These are phyloP conservation scores for Pseudonitzschia delicatissima DNA, from an alignment of 108 stramenopile species.

Conservation along the genomic window DNA sequence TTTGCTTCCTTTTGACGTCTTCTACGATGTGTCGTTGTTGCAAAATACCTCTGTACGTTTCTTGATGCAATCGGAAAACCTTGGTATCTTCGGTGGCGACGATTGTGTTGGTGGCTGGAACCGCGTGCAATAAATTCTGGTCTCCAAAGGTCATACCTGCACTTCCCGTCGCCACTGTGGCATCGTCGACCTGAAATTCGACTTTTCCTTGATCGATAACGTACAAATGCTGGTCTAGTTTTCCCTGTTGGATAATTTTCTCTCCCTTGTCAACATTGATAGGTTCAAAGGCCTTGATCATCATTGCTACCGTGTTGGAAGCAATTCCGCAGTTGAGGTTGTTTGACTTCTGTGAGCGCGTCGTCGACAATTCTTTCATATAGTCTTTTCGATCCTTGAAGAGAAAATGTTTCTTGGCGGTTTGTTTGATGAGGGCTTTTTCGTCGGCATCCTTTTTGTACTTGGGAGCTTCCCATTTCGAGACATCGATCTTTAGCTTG, in stretches of 20 bases:
- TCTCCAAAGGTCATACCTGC: conserved; percentile 72
- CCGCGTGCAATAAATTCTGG: no score
- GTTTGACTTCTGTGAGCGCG: no score
- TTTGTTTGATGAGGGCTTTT: conserved; percentile 16
- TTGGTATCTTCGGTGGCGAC: no score
- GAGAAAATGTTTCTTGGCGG: conserved; percentile 26
- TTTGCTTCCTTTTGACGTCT: conserved; percentile 1
- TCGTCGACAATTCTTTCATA: no score
- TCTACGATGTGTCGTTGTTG: no score
- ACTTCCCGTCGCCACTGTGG: conserved; percentile 51
- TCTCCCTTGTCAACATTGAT: conserved; percentile 33
- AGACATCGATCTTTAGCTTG: conserved; percentile 18
- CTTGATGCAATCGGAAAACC: conserved; percentile 8
- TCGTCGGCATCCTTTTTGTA: conserved; percentile 15
- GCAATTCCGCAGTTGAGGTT: no score
- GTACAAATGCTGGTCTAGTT: conserved; percentile 73
- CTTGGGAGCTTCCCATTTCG: conserved; percentile 13
- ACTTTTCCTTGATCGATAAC: conserved; percentile 70
- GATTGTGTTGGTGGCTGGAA: no score
- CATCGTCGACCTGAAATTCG: conserved; percentile 54
- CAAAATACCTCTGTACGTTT: conserved; percentile 18
- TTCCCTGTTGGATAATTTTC: conserved; percentile 70
- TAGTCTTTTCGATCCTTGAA: conserved; percentile 18
- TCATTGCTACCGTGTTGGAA: conserved; percentile 21
- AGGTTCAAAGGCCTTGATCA: conserved; percentile 69